Percentiles rank a stretch among this genome's conserved stretches.
These are phyloP conservation scores for Penicillium silybi DNA, from an alignment of 495 filamentous ascomycete genomes.

Conservation along the genomic window DNA sequence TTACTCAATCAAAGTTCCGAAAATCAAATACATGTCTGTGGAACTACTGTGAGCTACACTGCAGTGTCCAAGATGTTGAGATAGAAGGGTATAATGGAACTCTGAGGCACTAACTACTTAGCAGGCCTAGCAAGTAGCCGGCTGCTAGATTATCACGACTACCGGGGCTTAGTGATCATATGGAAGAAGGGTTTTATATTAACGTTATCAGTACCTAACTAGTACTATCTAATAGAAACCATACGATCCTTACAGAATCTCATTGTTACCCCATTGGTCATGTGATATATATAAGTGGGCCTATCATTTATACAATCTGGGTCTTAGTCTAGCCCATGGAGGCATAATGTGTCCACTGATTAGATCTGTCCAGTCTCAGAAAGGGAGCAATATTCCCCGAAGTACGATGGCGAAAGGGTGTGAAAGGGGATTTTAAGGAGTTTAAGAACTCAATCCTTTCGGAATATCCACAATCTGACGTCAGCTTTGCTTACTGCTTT, in stretches of 20 bases:
- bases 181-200: background rate
- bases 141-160: too few relatives aligned
- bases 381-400: constrained; percentile 4
- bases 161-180: constrained; percentile 2
- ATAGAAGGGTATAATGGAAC: too few relatives aligned
- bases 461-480: constrained; percentile 18
- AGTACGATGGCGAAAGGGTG: constrained; percentile 4
- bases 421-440: constrained; percentile 2
- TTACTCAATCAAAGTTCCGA: background rate
- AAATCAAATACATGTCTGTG: too few relatives aligned
- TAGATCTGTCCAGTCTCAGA: constrained; percentile 1
- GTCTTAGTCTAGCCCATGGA: constrained; percentile 1
- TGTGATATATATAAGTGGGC: background rate
- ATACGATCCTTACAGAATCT: background rate
- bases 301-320: background rate
- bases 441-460: constrained; percentile 1
- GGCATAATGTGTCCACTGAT: constrained; percentile 1
- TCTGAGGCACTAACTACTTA: too few relatives aligned
- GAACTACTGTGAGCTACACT: too few relatives aligned
- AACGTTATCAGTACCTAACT: background rate
- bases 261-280: background rate
- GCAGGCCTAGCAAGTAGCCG: too few relatives aligned
- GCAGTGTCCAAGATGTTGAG: too few relatives aligned
- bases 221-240: background rate
- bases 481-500: constrained; percentile 18